Base-by-base conservation (phyloP, 1,139 yeast genomes). In the Blastobotrys arbuscula region DNA sequence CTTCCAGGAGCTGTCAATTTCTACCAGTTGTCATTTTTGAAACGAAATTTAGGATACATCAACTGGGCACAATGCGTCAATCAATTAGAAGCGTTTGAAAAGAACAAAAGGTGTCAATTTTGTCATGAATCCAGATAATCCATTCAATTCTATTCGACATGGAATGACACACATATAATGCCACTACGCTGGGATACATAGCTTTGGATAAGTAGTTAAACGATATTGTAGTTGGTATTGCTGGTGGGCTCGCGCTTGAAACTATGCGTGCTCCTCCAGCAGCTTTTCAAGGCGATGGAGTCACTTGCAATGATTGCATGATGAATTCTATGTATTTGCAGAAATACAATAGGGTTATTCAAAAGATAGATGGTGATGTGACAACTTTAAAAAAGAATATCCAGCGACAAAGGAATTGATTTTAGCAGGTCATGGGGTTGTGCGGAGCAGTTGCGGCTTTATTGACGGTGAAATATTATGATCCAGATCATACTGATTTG, bases 11-110 rank as follows among this genome's bases (percentile, higher is more conserved):
- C 44, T 9, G 12, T 42, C 2, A 16, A 24, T 9, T n/a, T 12
- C 4, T 13, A 18, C n/a, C 26, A 34, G 18, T 23, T 33, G 19
- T 16, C 33, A 10, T 37, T 19, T 23, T 30, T 44, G 16, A 35
- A 26, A 20, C 42, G 42, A 12, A 41, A 44, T 23, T 9, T 44
- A 18, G 47, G 38, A 15, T 44, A 44, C 31, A 38, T 44, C 31
- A 38, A 37, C 31, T 20, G 30, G 9, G 47, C 47, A 16, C 31
- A 37, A 12, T 44, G 47, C 19, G 42, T 38, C 3, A 10, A 31
- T 18, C 20, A 23, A 2, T n/a, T 43, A 15, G 26, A 12, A 20
- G 15, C 39, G 12, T 20, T 16, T 19, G 35, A 36, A 24, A 12
- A 13, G 21, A 31, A 38, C 20, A 38, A 44, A 31, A 31, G 12